Conservation (phyloP, 495 filamentous ascomycete species). For the Trichoderma reesei region DNA sequence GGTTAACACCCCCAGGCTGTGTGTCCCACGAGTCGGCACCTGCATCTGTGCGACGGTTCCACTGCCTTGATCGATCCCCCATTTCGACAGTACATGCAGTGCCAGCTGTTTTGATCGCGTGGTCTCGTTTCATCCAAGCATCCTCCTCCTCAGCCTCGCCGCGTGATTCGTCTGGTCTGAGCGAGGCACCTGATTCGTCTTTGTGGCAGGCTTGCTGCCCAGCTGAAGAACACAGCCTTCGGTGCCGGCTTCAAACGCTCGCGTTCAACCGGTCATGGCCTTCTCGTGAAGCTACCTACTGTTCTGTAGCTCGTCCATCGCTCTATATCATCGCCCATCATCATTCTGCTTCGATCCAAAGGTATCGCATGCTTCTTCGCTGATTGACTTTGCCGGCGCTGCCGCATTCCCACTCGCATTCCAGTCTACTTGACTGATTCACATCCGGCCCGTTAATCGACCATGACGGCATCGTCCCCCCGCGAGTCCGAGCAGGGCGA, state of each 20-base stretch:
- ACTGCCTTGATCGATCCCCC: background rate
- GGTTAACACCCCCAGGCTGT: background rate
- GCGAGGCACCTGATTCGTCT: background rate
- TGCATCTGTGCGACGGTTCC: background rate
- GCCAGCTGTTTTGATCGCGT: background rate
- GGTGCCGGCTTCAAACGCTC: background rate
- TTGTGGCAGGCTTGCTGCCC: background rate
- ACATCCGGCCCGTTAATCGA: background rate
- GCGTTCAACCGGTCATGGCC: background rate
- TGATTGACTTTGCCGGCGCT: background rate
- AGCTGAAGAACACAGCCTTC: background rate
- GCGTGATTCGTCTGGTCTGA: background rate
- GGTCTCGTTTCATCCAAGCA: background rate
- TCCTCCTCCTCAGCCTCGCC: background rate
- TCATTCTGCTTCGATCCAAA: background rate
- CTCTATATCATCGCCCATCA: background rate
- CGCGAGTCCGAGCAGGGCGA: background rate
- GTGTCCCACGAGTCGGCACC: background rate
- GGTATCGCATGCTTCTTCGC: background rate
- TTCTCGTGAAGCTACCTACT: background rate
- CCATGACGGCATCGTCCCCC: background rate
- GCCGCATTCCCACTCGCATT: background rate
- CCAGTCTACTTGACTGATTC: background rate
- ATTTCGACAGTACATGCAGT: background rate
- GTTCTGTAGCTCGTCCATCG: background rate